Percentiles rank a stretch among this genome's conserved stretches.
Evolutionary conservation across 1,139 yeast species (phyloP).

Genomic region (Geotrichum australiense): DNA sequence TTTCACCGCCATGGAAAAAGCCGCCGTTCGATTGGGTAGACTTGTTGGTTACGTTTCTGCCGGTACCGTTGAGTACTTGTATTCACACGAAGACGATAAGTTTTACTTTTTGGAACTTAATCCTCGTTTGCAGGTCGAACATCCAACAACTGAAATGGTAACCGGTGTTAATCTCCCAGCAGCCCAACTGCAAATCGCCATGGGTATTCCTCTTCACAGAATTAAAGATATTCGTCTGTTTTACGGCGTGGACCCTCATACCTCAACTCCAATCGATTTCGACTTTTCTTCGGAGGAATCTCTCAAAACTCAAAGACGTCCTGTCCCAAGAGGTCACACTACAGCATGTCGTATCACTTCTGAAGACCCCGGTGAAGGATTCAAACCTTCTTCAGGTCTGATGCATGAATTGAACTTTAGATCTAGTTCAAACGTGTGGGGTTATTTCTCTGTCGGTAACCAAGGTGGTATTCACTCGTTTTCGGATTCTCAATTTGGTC

Average conservation of each 20-base stretch:
- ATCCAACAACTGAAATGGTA: constrained; percentile 99
- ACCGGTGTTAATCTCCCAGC: constrained; percentile 97
- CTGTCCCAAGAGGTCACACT: constrained; percentile 95
- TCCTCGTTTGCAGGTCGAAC: constrained; percentile 98
- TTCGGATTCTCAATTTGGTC: constrained; percentile 98
- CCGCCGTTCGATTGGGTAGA: constrained; percentile 94
- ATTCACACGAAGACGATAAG: constrained; percentile 88
- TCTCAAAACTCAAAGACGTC: constrained; percentile 75
- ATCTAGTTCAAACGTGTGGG: constrained; percentile 97
- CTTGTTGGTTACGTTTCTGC: constrained; percentile 97
- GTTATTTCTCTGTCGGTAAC: constrained; percentile 94
- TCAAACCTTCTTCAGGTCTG: constrained; percentile 96
- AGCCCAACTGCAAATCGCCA: constrained; percentile 96
- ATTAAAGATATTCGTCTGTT: constrained; percentile 85
- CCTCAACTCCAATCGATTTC: constrained; percentile 84
- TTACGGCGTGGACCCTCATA: constrained; percentile 94
- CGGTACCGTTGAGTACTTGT: constrained; percentile 96
- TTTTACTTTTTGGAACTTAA: constrained; percentile 93
- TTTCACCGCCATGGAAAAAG: constrained; percentile 85
- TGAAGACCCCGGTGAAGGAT: constrained; percentile 98
- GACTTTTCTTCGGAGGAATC: constrained; percentile 73
- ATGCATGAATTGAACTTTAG: constrained; percentile 93
- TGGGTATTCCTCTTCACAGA: constrained; percentile 97
- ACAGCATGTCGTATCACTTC: constrained; percentile 98
- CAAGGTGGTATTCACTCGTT: constrained; percentile 96